These are phyloP conservation scores for Stylonectria norvegica DNA, from an alignment of 2,329 filamentous ascomycete genomes.

Conservation along the genomic window DNA sequence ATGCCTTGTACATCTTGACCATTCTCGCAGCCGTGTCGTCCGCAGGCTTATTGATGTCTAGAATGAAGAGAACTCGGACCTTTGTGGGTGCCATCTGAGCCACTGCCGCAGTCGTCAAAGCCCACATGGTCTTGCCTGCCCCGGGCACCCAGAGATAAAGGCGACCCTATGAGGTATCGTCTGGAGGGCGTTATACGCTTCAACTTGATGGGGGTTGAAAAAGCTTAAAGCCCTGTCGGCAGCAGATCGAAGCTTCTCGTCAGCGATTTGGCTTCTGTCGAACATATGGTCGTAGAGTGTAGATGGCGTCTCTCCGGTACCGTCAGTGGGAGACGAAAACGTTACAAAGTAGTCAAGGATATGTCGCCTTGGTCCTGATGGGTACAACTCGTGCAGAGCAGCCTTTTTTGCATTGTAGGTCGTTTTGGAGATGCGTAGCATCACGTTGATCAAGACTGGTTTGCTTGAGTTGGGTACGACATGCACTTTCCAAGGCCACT, in stretches of 20 bases:
- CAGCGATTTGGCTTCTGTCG: not conserved
- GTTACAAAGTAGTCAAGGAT: too few relatives aligned
- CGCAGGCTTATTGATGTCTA: not conserved
- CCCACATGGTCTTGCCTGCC: not conserved
- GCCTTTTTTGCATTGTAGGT: too few relatives aligned
- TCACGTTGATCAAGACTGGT: too few relatives aligned
- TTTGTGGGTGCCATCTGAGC: not conserved
- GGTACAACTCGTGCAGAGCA: too few relatives aligned
- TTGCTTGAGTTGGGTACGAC: too few relatives aligned
- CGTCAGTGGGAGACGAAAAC: too few relatives aligned
- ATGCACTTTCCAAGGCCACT: too few relatives aligned
- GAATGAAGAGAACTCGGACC: not conserved
- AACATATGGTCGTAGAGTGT: not conserved
- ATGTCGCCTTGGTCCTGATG: too few relatives aligned
- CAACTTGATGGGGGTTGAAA: not conserved
- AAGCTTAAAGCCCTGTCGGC: not conserved
- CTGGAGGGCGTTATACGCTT: not conserved
- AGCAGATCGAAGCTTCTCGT: not conserved
- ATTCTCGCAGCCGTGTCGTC: not conserved
- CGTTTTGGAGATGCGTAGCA: too few relatives aligned
- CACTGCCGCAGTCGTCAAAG: not conserved
- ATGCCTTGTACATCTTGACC: not conserved
- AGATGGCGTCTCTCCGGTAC: too few relatives aligned
- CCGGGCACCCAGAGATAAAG: not conserved
- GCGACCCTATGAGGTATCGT: not conserved